phyloP scores from a whole-genome alignment of 352 stramenopile species.

The Pythium brachiatum region DNA sequence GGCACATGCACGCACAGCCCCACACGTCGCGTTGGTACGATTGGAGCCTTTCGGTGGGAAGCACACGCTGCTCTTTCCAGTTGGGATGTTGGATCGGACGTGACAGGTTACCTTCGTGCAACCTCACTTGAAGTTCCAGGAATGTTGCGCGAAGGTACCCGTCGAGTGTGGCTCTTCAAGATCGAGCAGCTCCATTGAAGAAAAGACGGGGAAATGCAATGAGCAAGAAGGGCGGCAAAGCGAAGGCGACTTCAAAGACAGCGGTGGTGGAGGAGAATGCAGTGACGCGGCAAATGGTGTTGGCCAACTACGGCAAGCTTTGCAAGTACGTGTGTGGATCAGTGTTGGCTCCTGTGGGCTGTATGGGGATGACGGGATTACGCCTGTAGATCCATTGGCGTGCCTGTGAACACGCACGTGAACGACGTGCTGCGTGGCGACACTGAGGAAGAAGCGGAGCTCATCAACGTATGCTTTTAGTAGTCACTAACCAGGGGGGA shows the following conservation, averaged over 20 bases:
- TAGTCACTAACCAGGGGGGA: too few relatives aligned
- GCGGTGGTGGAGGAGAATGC: constrained; percentile 58
- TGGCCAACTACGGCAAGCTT: constrained; percentile 70
- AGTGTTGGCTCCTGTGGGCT: background rate
- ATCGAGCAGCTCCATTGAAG: constrained; percentile 8
- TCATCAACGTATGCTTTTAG: constrained; percentile 50
- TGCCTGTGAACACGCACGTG: constrained; percentile 60
- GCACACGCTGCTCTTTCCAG: constrained; percentile 7
- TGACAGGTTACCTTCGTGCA: constrained; percentile 18
- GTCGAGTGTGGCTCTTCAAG: constrained; percentile 16
- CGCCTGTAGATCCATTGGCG: constrained; percentile 54
- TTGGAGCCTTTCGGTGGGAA: constrained; percentile 5
- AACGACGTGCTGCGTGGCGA: constrained; percentile 66
- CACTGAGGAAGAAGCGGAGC: constrained; percentile 57
- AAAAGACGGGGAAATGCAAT: constrained; percentile 27
- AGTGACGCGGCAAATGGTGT: constrained; percentile 60
- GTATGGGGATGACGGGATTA: background rate
- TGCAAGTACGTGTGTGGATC: constrained; percentile 46
- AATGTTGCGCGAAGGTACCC: constrained; percentile 6
- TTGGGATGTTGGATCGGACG: background rate
- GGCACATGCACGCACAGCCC: constrained; percentile 1
- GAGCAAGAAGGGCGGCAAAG: constrained; percentile 53
- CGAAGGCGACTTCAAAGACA: constrained; percentile 50
- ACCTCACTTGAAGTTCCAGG: constrained; percentile 14
- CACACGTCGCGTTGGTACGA: background rate